phyloP scores from a whole-genome alignment of 371 early-diverging fungal species.

The Parasitella parasitica region DNA sequence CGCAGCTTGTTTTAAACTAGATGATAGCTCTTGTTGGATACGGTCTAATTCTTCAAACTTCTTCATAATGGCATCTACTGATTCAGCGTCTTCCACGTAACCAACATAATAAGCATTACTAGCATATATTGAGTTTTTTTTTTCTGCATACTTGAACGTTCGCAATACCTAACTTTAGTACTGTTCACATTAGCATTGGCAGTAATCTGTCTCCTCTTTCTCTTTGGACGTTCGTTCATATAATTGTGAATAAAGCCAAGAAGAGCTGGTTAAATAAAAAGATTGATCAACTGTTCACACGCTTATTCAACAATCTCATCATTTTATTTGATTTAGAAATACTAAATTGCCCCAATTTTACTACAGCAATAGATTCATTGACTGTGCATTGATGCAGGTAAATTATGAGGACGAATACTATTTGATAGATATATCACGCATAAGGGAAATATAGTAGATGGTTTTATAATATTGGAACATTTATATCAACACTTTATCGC shows the following conservation, averaged over 20 bases:
- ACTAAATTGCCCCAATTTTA: conserved; percentile 68
- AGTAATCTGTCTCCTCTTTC: conserved; percentile 40
- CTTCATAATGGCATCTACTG: conserved; percentile 94
- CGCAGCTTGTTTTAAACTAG: conserved; percentile 1
- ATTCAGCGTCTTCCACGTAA: conserved; percentile 94
- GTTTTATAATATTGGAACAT: too few species aligned
- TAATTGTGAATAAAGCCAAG: too few species aligned
- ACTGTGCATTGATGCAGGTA: conserved; percentile 62
- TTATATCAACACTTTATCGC: too few species aligned
- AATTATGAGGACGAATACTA: conserved; percentile 72
- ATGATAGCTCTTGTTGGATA: conserved; percentile 77
- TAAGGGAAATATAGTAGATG: conserved; percentile 54
- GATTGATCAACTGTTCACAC: too few species aligned
- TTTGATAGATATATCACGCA: conserved; percentile 62
- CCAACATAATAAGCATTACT: conserved; percentile 92
- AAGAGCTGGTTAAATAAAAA: too few species aligned
- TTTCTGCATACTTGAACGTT: background rate
- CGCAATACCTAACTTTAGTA: conserved; percentile 11
- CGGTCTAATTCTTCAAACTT: conserved; percentile 94
- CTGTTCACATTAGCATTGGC: conserved; percentile 15
- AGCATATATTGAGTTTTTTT: background rate
- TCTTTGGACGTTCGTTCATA: conserved; percentile 49
- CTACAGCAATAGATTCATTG: conserved; percentile 70
- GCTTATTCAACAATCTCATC: too few species aligned
- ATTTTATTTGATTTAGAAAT: too few species aligned